Conservation (phyloP, 108 stramenopile genomes). For the Nitzschia inconspicua region DNA sequence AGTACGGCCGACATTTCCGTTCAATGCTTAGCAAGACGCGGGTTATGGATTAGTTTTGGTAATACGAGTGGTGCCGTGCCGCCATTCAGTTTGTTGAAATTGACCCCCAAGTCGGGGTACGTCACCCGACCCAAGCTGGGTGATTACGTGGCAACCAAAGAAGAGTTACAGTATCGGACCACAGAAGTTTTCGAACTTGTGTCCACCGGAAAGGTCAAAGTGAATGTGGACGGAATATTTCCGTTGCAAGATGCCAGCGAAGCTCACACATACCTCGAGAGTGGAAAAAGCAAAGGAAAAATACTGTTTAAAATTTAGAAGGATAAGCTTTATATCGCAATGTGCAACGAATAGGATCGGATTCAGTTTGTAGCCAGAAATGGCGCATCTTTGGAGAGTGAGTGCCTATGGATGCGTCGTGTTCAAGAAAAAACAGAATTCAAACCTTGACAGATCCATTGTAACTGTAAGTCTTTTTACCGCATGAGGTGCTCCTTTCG, state of each 20-base stretch:
- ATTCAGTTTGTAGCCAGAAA: no score
- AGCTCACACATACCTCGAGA: constrained; percentile 27
- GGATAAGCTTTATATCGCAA: no score
- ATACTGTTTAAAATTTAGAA: constrained; percentile 2
- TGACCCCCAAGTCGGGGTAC: constrained; percentile 67
- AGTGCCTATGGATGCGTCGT: no score
- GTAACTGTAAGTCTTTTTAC: no score
- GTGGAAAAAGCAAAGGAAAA: constrained; percentile 16
- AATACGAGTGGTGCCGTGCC: constrained; percentile 85
- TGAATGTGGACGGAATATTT: constrained; percentile 63
- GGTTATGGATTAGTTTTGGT: constrained; percentile 81
- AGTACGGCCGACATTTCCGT: constrained; percentile 76
- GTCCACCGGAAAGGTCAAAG: constrained; percentile 56
- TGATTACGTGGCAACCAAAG: constrained; percentile 61
- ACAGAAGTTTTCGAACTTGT: constrained; percentile 71
- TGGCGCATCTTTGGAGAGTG: no score
- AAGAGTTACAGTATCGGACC: constrained; percentile 58
- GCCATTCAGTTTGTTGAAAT: constrained; percentile 61
- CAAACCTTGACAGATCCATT: no score
- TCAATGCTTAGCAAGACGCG: constrained; percentile 61
- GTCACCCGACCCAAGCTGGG: constrained; percentile 77
- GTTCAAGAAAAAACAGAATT: no score
- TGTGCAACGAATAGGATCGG: no score
- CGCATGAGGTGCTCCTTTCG: no score
- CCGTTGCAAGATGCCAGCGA: constrained; percentile 52